Base-by-base conservation (phyloP, 192 early-diverging fungal species). In the Backusella morwellensis region DNA sequence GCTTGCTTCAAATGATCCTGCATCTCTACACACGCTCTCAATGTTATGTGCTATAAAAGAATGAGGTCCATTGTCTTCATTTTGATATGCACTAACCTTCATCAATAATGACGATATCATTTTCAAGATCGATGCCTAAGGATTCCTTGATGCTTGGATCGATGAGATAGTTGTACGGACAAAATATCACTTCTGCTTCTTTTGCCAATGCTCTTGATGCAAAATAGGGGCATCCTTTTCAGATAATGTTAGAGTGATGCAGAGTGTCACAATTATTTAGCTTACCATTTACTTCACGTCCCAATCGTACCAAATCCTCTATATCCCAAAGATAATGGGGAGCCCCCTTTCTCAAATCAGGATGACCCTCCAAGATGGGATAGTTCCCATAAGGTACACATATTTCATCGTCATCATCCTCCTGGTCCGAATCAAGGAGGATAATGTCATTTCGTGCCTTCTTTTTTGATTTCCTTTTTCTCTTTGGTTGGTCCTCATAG, bases 121-220 rank as follows among this genome's bases (percentile, higher is more conserved):
- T 76, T 3, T 79, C 74, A 17, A 91, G 80, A 19, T 83, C 72
- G 63, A 92, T 90, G 1, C 81, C 83, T 19, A 86, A 72, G 9
- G 83, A 80, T n/a, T 77, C 72, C 23, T 90, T 54, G 66, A 75
- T 80, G 75, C 78, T 29, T 7, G 91, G 91, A 77, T 91, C 89
- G 26, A 92, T 78, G 0, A 92, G 80, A 42, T 92, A 92, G 52
- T 92, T 91, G 71, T 92, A 92, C 0, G 91, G 91, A 40, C 89
- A 90, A 59, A 92, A 91, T 2, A 92, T 73, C 17, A 92, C 71
- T 2, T 92, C 86, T 0, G 90, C 90, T 4, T 38, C 52, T 6
- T 68, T 79, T 6, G 84, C 73, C 17, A 89, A n/a, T 4, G 80
- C 83, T 36, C 86, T 83, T 6, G 86, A 69, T 2, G 90, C 85